These are phyloP conservation scores for Eucalyptus paniculata DNA, from an alignment of 345 rosid genomes.

Conservation along the genomic window DNA sequence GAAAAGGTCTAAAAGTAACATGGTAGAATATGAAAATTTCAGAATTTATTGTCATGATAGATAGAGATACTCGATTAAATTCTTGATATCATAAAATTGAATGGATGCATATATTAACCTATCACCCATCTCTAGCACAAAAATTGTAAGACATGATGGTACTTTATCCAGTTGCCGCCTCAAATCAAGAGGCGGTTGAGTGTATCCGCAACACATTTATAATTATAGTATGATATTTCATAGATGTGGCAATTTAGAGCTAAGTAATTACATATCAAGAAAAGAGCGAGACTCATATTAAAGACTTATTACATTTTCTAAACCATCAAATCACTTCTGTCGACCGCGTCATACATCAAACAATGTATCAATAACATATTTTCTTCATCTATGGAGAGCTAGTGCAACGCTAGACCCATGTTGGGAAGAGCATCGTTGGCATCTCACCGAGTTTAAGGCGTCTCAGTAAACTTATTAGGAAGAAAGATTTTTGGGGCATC, in stretches of 20 bases:
- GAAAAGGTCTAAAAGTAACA: neutral
- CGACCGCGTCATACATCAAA: neutral
- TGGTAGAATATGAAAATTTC: neutral
- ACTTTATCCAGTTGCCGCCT: accelerated
- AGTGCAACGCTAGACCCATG: neutral
- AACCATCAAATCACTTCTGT: neutral
- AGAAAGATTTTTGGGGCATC: neutral
- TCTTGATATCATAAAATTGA: neutral
- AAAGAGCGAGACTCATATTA: neutral
- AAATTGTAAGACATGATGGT: accelerated
- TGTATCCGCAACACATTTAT: neutral
- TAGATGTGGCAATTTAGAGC: neutral
- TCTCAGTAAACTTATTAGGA: neutral
- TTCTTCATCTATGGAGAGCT: neutral
- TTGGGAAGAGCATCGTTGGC: neutral
- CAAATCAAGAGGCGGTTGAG: accelerated
- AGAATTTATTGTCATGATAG: neutral
- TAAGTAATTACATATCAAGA: neutral
- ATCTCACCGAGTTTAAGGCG: neutral
- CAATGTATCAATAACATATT: neutral
- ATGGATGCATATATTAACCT: neutral
- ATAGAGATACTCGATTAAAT: neutral
- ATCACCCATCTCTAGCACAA: neutral
- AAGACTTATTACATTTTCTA: neutral
- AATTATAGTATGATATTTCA: neutral